Conservation (phyloP, 192 early-diverging fungal genomes). For the Coemansia sp. region DNA sequence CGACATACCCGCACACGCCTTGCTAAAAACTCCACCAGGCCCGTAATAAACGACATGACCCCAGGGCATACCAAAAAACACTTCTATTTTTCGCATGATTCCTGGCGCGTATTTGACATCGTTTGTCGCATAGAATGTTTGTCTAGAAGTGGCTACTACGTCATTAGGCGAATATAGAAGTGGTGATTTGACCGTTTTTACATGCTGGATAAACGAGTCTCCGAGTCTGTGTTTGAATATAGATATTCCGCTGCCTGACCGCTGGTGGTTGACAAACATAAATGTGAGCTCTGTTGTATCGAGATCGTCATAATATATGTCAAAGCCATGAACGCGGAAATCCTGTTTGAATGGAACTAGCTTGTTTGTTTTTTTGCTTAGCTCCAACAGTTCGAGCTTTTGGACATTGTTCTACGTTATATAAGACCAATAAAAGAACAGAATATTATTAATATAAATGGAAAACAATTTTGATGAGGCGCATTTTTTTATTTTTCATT, state of each 20-base stretch:
- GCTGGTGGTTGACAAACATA: constrained; percentile 63
- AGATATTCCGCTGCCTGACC: constrained; percentile 55
- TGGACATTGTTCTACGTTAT: constrained; percentile 49
- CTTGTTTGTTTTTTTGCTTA: constrained; percentile 22
- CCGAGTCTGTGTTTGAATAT: constrained; percentile 58
- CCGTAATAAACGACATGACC: constrained; percentile 41
- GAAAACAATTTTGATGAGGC: neutral
- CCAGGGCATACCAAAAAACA: constrained; percentile 53
- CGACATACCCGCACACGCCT: constrained; percentile 23
- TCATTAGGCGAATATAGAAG: constrained; percentile 61
- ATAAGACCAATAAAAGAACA: neutral
- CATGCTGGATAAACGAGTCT: constrained; percentile 38
- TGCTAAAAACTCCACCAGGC: constrained; percentile 21
- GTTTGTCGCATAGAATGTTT: constrained; percentile 63
- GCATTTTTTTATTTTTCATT: neutral
- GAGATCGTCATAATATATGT: constrained; percentile 47
- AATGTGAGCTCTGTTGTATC: constrained; percentile 54
- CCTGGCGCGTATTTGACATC: constrained; percentile 38
- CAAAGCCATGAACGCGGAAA: constrained; percentile 58
- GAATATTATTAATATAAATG: too few relatives aligned
- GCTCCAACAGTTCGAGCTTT: constrained; percentile 37
- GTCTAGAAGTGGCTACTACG: constrained; percentile 55
- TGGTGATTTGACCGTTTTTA: constrained; percentile 56
- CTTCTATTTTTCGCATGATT: constrained; percentile 42
- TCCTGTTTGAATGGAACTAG: constrained; percentile 42